Evolutionary conservation across 164 flowering plant genomes (phyloP).

Genomic region (Cinnamomum micranthum): DNA sequence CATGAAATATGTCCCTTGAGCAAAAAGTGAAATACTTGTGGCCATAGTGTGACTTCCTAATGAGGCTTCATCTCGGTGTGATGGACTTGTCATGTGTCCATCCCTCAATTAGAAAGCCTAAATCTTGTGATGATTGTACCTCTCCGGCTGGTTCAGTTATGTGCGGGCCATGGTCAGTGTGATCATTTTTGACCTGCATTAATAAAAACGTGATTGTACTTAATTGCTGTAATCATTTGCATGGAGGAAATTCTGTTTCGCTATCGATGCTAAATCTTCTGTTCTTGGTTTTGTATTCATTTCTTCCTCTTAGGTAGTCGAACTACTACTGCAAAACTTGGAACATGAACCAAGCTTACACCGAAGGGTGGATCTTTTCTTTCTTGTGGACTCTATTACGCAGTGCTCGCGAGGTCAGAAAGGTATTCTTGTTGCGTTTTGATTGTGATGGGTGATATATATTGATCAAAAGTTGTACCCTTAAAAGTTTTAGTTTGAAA

Average conservation of each 20-base stretch:
- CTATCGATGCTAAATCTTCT: background rate
- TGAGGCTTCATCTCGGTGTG: no score
- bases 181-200: no score
- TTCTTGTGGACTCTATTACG: constrained; percentile 90
- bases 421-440: constrained; percentile 42
- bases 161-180: no score
- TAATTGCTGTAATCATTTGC: background rate
- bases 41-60: no score
- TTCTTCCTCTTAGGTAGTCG: constrained; percentile 55
- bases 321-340: constrained; percentile 54
- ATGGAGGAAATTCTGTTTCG: background rate
- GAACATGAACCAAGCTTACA: constrained; percentile 71
- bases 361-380: constrained; percentile 79
- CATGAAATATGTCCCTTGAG: no score
- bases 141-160: no score
- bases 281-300: background rate
- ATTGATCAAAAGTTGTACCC: background rate
- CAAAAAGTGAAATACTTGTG: no score
- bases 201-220: no score
- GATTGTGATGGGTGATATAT: background rate
- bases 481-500: constrained; percentile 9
- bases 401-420: constrained; percentile 79
- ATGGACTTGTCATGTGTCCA: no score
- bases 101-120: no score
- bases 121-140: no score